Base-by-base conservation (phyloP, 768 basidiomycete genomes). In the Steccherinum ochraceum region DNA sequence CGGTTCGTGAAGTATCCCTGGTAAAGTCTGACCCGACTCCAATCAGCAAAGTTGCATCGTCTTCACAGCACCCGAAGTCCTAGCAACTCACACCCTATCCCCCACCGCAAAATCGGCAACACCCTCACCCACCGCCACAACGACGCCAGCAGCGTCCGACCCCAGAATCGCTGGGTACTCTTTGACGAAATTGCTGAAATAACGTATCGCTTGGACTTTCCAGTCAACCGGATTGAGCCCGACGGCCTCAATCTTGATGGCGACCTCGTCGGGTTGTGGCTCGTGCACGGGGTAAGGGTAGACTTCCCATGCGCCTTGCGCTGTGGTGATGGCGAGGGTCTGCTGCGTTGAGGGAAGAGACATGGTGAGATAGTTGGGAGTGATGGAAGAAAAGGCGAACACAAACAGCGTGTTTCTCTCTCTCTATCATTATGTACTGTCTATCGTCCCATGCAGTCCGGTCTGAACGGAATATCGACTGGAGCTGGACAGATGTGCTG, bases 71-170 rank as follows among this genome's bases (percentile, higher is more conserved):
- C 24, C 18, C 24, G 18, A 24, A 51, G 16, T 23, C 24, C 24
- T 4, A 12, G 5, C 1, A 5, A 18, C 63, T 40, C 59, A 69
- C 71, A 76, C 69, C 45, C 59, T 69, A 56, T 76, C 71, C 26
- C 76, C 76, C 24, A 66, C 64, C 44, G 60, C 59, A 39, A 71
- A 71, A 18, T 55, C 51, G 12, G 50, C 54, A 0, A 75, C 72
- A 4, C 64, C 70, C 21, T 67, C 61, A 13, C 74, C 76, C 19
- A 72, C 58, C 11, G 59, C 61, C 25, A 67, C 65, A 19, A 77
- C 70, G 10, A 61, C 53, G 2, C 76, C 75, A 0, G 74, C 66
- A 24, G 27, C 50, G 47, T 60, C 56, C 1, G 48, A 40, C 7
- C 59, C 56, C 5, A 55, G 44, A 3, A 60, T 25, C 24, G 49